Evolutionary conservation across 306 rosid genomes (phyloP).

Genomic region (Comarum palustre): DNA sequence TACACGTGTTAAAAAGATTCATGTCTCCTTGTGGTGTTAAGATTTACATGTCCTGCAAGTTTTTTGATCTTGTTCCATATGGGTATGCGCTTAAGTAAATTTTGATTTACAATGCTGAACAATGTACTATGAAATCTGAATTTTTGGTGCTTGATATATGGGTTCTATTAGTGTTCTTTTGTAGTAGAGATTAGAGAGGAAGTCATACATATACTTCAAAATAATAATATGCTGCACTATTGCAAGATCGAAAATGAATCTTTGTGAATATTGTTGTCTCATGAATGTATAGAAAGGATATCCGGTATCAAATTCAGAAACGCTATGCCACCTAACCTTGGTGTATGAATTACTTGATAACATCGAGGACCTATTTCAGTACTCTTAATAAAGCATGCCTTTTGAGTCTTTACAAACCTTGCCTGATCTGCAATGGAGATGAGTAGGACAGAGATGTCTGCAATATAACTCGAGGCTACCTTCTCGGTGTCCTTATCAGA

Average conservation of each 20-base stretch:
- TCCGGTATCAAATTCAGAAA: background rate
- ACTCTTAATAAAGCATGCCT: background rate
- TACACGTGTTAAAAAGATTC: conserved; percentile 2
- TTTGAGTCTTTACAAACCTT: background rate
- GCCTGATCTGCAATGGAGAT: background rate
- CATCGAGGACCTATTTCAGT: background rate
- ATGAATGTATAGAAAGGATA: background rate
- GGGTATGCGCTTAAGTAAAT: background rate
- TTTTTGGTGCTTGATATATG: background rate
- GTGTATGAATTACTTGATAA: background rate
- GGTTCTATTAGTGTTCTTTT: background rate
- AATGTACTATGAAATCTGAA: background rate
- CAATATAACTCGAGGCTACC: conserved; percentile 2
- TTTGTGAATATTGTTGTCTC: background rate
- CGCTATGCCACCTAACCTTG: background rate
- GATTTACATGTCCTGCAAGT: background rate
- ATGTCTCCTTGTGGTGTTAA: background rate
- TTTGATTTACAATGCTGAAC: background rate
- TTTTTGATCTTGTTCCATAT: conserved; percentile 5
- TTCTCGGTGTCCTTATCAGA: background rate
- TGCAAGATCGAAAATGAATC: background rate
- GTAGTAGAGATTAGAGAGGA: background rate
- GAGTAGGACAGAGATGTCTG: background rate
- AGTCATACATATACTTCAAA: background rate
- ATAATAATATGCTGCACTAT: background rate